Percentiles rank a stretch among this genome's conserved stretches.
These are phyloP conservation scores for Acanthamoeba healyi DNA, from an alignment of 208 protist species.

Conservation along the genomic window DNA sequence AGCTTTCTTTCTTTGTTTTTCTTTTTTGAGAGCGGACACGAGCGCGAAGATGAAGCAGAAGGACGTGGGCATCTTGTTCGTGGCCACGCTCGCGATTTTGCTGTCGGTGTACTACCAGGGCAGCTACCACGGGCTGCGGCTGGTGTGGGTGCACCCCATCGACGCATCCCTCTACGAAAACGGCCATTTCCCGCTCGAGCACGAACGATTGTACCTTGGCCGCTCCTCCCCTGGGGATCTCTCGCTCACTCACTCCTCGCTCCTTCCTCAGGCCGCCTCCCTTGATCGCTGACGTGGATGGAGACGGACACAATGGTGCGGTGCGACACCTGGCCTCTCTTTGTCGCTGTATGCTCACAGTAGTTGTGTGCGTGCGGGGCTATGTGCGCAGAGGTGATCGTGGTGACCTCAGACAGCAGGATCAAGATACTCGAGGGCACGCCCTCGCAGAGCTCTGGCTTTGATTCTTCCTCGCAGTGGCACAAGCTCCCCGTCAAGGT, in stretches of 20 bases:
- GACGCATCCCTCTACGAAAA: slow-evolving; percentile 63
- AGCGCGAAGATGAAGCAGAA: slow-evolving; percentile 54
- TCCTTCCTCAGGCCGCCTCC: slow-evolving; percentile 77
- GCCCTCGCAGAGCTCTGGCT: neutral
- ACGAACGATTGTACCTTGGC: slow-evolving; percentile 13
- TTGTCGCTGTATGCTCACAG: neutral
- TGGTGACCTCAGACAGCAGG: slow-evolving; percentile 50
- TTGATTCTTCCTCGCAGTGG: neutral
- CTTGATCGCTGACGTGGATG: slow-evolving; percentile 82
- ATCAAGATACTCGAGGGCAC: slow-evolving; percentile 66
- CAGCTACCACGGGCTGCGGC: slow-evolving; percentile 6
- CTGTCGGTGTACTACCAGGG: slow-evolving; percentile 35
- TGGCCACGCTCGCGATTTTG: slow-evolving; percentile 18
- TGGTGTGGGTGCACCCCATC: slow-evolving; percentile 56
- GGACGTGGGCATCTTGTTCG: slow-evolving; percentile 46
- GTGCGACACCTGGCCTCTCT: neutral
- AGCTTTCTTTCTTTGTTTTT: neutral
- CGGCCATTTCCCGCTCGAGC: slow-evolving; percentile 50
- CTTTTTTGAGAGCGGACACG: neutral
- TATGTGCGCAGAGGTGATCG: slow-evolving; percentile 44
- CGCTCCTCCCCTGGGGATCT: neutral
- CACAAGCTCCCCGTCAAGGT: slow-evolving; percentile 50
- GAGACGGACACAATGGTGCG: slow-evolving; percentile 83
- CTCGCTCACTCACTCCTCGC: neutral
- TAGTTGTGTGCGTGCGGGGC: too few species aligned